These are phyloP conservation scores for Glutinoglossum americanum DNA, from an alignment of 495 filamentous ascomycete species.

Conservation along the genomic window DNA sequence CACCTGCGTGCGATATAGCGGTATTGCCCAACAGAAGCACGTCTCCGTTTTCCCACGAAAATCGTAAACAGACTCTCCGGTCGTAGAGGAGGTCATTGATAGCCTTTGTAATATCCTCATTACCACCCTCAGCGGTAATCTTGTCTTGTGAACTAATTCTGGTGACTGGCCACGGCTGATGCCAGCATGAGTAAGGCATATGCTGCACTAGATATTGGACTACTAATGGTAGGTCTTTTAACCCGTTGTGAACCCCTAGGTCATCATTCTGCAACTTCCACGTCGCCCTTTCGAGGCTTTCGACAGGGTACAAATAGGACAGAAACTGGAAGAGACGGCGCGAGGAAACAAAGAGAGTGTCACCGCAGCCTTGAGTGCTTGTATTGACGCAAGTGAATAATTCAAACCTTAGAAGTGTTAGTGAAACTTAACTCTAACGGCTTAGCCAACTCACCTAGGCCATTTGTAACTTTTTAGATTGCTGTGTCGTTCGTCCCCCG, in stretches of 20 bases:
- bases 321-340: slow-evolving; percentile 28
- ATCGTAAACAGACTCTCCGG: slow-evolving; percentile 25
- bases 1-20: slow-evolving; percentile 29
- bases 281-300: slow-evolving; percentile 18
- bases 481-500: no score
- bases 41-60: slow-evolving; percentile 31
- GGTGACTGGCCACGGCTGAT: slow-evolving; percentile 29
- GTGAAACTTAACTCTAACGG: no score
- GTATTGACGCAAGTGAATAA: slow-evolving; percentile 28
- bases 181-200: slow-evolving; percentile 27
- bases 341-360: slow-evolving; percentile 30
- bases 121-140: slow-evolving; percentile 23
- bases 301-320: slow-evolving; percentile 18
- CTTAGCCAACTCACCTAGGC: no score
- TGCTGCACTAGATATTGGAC: slow-evolving; percentile 23
- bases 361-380: slow-evolving; percentile 15
- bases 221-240: slow-evolving; percentile 24
- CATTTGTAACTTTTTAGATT: no score
- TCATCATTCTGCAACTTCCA: slow-evolving; percentile 23
- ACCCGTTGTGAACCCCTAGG: no score
- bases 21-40: slow-evolving; percentile 32
- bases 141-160: slow-evolving; percentile 25
- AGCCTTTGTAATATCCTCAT: slow-evolving; percentile 7
- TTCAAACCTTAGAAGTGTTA: slow-evolving; percentile 32
- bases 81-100: slow-evolving; percentile 26